Percentiles rank a stretch among this genome's conserved stretches.
Evolutionary conservation across 1,139 yeast genomes (phyloP).

Genomic region (Yamadazyma aaseri): DNA sequence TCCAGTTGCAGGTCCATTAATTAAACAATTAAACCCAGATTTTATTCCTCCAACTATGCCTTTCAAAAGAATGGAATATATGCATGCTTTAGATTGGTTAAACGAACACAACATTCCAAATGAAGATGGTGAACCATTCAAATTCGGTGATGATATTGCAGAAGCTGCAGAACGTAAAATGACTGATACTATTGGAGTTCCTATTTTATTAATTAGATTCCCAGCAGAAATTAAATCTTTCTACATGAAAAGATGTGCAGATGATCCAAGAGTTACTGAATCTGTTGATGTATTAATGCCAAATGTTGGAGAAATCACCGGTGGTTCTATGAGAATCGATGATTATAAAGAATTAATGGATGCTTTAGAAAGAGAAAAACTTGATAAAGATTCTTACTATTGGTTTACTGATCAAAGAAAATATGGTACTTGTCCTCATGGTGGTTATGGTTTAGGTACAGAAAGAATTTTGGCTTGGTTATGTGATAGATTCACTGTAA

Average conservation of each 20-base stretch:
- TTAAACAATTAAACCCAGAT: slow-evolving; percentile 88
- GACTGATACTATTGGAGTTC: slow-evolving; percentile 93
- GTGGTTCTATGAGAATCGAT: slow-evolving; percentile 97
- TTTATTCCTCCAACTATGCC: slow-evolving; percentile 82
- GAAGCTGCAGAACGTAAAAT: slow-evolving; percentile 99
- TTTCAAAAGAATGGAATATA: slow-evolving; percentile 87
- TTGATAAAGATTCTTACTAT: slow-evolving; percentile 77
- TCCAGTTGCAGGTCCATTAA: slow-evolving; percentile 86
- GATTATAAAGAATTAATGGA: slow-evolving; percentile 78
- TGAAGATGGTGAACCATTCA: slow-evolving; percentile 90
- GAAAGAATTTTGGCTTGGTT: slow-evolving; percentile 98
- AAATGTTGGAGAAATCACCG: slow-evolving; percentile 96
- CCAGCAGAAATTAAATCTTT: slow-evolving; percentile 97
- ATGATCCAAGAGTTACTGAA: slow-evolving; percentile 93
- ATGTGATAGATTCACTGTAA: slow-evolving; percentile 94
- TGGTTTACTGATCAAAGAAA: slow-evolving; percentile 96
- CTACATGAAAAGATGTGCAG: slow-evolving; percentile 92
- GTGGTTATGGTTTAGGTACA: slow-evolving; percentile 98
- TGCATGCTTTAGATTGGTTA: slow-evolving; percentile 92
- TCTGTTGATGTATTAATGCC: slow-evolving; percentile 98
- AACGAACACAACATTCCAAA: slow-evolving; percentile 91
- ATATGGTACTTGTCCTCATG: slow-evolving; percentile 98
- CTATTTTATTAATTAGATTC: slow-evolving; percentile 89
- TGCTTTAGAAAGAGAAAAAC: slow-evolving; percentile 90
- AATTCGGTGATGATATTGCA: slow-evolving; percentile 98